Evolutionary conservation across 179 eudicot genomes (phyloP), one percentile per base, ranked within the genome.

Genomic region (Spergularia azorica): DNA sequence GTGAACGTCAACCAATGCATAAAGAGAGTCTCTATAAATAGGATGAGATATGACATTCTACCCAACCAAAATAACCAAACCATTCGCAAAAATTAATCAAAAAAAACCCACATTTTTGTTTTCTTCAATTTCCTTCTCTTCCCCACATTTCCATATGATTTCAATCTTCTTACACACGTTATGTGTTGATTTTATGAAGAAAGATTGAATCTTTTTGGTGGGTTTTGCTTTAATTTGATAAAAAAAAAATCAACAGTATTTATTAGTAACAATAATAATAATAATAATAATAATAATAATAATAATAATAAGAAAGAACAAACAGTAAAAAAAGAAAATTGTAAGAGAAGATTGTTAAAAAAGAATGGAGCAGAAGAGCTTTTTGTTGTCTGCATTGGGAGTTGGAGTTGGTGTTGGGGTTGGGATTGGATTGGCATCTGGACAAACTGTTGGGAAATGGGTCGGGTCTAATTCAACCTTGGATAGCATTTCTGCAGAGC

Each of bases 401-500:
- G 82, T 84, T 15, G 86, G 86, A 1, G 85, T 75, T 61, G 88
- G 87, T n/a, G 86, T 79, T 48, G 85, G 87, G 5, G 77, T 76
- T 38, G 83, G 89, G 26, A 75, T 81, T 67, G 81, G 75, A 13
- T 78, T 75, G 85, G 88, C 88, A 9, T 86, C 88, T 3, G 88
- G 88, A 8, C 86, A 83, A 72, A 79, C 79, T 13, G 77, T 83
- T 52, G 86, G 86, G 13, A 86, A 79, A 83, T 86, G 86, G 86
- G 80, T 81, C 48, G 81, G 84, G 1, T 78, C 79, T 16, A 70
- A 63, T 75, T 79, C 87, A 20, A 76, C 79, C 18, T 76, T 77
- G 73, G 90, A 86, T 64, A 83, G 87, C 64, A 77, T 89, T 26
- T 87, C 91, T 39, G 90, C 82, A 15, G 92, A 88, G 16, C 90